A percentile compares a stretch with the other conserved stretches of the same genome.
These are phyloP conservation scores for Mrakia hoshinonis DNA, from an alignment of 768 basidiomycete species.

Conservation along the genomic window DNA sequence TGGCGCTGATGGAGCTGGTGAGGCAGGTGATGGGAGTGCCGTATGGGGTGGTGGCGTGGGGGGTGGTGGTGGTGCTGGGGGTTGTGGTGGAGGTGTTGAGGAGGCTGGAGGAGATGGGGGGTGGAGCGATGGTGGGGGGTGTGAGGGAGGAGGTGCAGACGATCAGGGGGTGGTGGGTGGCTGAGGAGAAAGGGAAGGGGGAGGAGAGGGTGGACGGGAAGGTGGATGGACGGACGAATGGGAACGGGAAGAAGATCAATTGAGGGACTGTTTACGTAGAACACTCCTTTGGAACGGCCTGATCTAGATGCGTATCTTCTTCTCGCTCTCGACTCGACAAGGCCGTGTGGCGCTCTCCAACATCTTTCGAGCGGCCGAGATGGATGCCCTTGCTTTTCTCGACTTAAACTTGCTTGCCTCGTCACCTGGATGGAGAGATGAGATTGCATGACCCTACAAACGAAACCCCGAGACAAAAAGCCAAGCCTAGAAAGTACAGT, in stretches of 20 bases:
- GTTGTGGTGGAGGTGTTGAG: slow-evolving; percentile 30
- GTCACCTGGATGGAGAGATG: too few relatives aligned
- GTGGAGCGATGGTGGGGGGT: slow-evolving; percentile 7
- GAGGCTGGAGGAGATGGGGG: slow-evolving; percentile 10
- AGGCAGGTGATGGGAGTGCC: slow-evolving; percentile 24
- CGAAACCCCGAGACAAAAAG: neutral
- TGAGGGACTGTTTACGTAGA: neutral
- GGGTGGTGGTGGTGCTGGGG: slow-evolving; percentile 31
- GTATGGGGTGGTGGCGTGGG: slow-evolving; percentile 32
- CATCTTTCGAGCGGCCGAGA: neutral
- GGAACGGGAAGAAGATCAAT: neutral
- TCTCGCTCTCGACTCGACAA: too few relatives aligned
- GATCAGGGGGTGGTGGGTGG: slow-evolving; percentile 34
- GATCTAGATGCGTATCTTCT: too few relatives aligned
- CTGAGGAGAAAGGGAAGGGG: neutral
- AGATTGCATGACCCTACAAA: too few relatives aligned
- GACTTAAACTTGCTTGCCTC: too few relatives aligned
- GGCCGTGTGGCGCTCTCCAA: too few relatives aligned
- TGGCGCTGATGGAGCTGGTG: slow-evolving; percentile 27
- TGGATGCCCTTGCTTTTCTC: neutral
- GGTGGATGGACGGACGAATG: neutral
- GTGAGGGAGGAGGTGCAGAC: slow-evolving; percentile 29
- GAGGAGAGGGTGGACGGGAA: neutral
- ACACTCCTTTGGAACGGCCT: too few relatives aligned
- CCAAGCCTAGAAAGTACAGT: neutral